Conservation (phyloP, 2,329 filamentous ascomycete genomes). For the Fusarium mangiferae region DNA sequence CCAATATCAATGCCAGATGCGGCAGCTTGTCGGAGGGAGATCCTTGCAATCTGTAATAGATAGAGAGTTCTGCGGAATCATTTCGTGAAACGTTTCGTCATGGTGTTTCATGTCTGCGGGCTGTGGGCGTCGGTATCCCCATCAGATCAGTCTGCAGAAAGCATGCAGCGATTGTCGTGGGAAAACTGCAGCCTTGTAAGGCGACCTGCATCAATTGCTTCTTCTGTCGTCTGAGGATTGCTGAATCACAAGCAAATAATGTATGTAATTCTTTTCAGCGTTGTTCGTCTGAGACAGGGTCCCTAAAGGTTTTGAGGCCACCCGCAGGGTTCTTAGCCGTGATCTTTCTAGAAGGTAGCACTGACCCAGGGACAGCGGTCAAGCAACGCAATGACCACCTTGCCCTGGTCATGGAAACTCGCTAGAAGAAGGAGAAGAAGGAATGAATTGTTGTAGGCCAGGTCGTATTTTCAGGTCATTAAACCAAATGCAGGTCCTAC, state of each 20-base stretch:
- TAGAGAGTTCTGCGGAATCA: conserved; percentile 22
- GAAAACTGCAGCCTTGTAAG: conserved; percentile 17
- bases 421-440: conserved; percentile 44
- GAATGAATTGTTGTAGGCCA: conserved; percentile 32
- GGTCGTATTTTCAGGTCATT: conserved; percentile 16
- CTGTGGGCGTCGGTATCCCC: conserved; percentile 4
- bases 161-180: not conserved
- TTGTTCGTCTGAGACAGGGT: not conserved
- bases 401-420: conserved; percentile 42
- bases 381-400: conserved; percentile 39
- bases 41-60: conserved; percentile 15
- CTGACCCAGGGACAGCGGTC: conserved; percentile 31
- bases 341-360: conserved; percentile 32
- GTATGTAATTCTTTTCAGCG: not conserved
- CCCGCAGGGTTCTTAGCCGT: conserved; percentile 1
- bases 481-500: conserved; percentile 9
- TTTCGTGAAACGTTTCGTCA: conserved; percentile 43
- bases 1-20: conserved; percentile 16
- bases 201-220: conserved; percentile 3
- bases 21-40: conserved; percentile 12
- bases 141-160: not conserved
- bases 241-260: not conserved
- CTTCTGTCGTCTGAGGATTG: not conserved
- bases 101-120: conserved; percentile 40
- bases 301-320: conserved; percentile 2